phyloP scores from a whole-genome alignment of 345 rosid genomes.

The Eucalyptus sp. region DNA sequence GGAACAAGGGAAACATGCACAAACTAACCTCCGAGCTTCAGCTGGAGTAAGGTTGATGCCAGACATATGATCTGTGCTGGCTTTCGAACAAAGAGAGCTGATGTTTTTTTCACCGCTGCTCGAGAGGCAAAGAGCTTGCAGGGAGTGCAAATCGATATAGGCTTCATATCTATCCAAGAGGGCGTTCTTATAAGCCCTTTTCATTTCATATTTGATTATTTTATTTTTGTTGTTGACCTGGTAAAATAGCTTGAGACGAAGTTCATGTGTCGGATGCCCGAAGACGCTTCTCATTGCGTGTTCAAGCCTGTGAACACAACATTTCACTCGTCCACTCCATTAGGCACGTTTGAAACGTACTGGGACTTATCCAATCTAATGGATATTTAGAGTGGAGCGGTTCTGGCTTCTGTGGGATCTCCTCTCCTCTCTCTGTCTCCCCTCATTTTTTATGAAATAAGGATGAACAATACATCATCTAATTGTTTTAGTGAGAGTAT shows the following conservation, averaged over 20 bases:
- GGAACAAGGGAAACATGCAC: neutral
- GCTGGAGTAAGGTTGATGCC: neutral
- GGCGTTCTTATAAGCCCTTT: neutral
- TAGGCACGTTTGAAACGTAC: neutral
- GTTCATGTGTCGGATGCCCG: neutral
- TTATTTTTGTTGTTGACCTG: neutral
- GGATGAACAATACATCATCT: neutral
- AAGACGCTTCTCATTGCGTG: neutral
- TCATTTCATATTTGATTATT: neutral
- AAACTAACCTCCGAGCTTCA: neutral
- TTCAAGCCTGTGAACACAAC: neutral
- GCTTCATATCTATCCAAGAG: neutral
- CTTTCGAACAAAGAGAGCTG: neutral
- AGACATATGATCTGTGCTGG: neutral
- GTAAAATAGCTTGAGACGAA: neutral
- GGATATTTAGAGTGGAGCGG: neutral
- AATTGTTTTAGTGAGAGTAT: neutral
- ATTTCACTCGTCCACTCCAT: neutral
- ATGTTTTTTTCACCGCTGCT: neutral
- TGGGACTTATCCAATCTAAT: neutral
- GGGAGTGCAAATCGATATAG: neutral
- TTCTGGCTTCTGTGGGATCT: neutral
- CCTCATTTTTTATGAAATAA: fast-evolving
- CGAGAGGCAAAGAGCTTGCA: neutral
- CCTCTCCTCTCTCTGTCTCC: neutral